phyloP scores from a whole-genome alignment of 176 grass and related monocot species.

The Aegilops longissima region DNA sequence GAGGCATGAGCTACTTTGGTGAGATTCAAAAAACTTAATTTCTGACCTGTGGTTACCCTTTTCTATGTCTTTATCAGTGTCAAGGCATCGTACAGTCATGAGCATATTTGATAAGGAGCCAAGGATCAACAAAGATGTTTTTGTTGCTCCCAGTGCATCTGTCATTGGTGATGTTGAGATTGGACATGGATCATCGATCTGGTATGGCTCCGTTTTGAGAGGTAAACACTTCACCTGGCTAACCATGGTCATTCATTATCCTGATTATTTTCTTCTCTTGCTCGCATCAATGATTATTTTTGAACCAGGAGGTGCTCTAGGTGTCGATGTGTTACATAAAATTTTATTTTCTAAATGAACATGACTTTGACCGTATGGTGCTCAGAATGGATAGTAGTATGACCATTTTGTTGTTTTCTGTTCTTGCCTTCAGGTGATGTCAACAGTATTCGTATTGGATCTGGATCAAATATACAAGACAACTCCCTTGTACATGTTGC shows the following conservation, averaged over 20 bases:
- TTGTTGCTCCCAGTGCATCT: conserved; percentile 87
- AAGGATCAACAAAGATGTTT: conserved; percentile 77
- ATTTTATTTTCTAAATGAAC: conserved; percentile 3
- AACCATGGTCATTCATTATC: neutral
- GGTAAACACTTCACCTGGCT: conserved; percentile 48
- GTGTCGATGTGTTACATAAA: neutral
- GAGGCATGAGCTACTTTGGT: neutral
- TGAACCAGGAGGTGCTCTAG: neutral
- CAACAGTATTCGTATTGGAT: conserved; percentile 88
- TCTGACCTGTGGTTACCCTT: neutral
- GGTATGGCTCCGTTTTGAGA: conserved; percentile 95
- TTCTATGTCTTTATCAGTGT: conserved; percentile 52
- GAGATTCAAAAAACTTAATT: neutral
- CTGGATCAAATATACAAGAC: conserved; percentile 97
- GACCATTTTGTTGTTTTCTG: neutral
- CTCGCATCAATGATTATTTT: neutral
- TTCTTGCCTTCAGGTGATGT: conserved; percentile 79
- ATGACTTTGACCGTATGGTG: neutral
- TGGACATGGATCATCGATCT: conserved; percentile 86
- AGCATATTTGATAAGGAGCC: conserved; percentile 81
- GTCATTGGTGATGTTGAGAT: conserved; percentile 94
- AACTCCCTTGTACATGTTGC: conserved; percentile 93
- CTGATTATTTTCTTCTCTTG: neutral
- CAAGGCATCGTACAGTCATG: conserved; percentile 88
- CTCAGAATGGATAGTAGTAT: neutral